Conservation (phyloP, 2,329 filamentous ascomycete genomes). For the Fusarium pseudocircinatum region DNA sequence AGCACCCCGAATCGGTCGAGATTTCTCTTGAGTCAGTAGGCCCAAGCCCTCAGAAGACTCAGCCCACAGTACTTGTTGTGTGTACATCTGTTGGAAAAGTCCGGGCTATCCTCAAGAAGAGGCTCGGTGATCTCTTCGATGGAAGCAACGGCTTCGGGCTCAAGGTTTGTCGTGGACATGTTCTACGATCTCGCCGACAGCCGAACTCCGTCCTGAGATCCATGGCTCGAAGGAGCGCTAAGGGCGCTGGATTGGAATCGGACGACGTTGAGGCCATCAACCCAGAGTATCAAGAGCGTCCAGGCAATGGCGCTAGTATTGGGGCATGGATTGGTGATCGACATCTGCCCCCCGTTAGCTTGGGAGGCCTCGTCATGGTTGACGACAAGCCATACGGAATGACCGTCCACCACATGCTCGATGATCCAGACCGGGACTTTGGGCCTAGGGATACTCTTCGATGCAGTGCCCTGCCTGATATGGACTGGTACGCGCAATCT, state of each 20-base stretch:
- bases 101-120: conserved; percentile 74
- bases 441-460: conserved; percentile 41
- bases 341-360: conserved; percentile 89
- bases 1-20: conserved; percentile 79
- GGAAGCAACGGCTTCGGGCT: conserved; percentile 69
- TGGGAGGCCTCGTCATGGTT: conserved; percentile 86
- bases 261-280: conserved; percentile 65
- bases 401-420: conserved; percentile 97
- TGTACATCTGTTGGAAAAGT: conserved; percentile 80
- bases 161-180: conserved; percentile 76
- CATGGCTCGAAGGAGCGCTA: conserved; percentile 45
- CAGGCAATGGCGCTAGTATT: conserved; percentile 89
- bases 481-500: conserved; percentile 56
- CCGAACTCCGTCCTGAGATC: conserved; percentile 45
- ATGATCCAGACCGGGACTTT: conserved; percentile 68
- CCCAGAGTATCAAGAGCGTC: conserved; percentile 79
- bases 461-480: conserved; percentile 53
- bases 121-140: conserved; percentile 73
- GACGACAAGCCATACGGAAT: conserved; percentile 89
- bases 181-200: conserved; percentile 67
- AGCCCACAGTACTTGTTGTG: conserved; percentile 79
- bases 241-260: conserved; percentile 50
- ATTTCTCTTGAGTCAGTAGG: conserved; percentile 81
- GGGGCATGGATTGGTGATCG: conserved; percentile 87
- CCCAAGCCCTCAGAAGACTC: conserved; percentile 70